These are phyloP conservation scores for Oryza meyeriana DNA, from an alignment of 176 grass and related monocot species.

Conservation along the genomic window DNA sequence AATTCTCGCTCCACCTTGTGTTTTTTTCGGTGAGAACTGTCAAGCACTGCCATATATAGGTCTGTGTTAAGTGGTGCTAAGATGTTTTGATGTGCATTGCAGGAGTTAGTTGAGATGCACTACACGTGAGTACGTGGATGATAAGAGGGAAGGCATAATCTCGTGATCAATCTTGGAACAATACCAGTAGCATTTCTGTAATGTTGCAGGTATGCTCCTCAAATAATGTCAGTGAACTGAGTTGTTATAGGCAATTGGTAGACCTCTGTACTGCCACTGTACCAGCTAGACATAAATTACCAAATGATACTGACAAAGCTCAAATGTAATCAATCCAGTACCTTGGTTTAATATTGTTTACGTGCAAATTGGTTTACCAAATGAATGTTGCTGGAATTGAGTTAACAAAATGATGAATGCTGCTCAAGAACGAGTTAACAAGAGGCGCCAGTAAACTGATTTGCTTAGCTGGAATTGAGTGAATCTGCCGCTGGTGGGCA, in stretches of 20 bases:
- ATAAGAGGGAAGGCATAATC: slow-evolving; percentile 61
- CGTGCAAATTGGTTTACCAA: not conserved
- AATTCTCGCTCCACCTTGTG: slow-evolving; percentile 13
- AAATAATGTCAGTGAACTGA: not conserved
- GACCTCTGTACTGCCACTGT: not conserved
- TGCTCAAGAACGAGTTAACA: not conserved
- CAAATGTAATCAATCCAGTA: not conserved
- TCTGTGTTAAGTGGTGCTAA: not conserved
- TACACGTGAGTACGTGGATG: slow-evolving; percentile 51
- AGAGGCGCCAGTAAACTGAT: not conserved
- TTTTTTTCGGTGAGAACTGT: not conserved
- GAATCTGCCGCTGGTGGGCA: not conserved
- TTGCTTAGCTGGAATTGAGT: not conserved
- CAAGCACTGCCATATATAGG: not conserved
- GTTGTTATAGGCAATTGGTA: not conserved
- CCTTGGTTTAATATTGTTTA: not conserved
- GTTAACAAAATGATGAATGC: not conserved
- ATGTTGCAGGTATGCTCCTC: not conserved
- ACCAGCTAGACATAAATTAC: not conserved
- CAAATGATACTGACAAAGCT: not conserved
- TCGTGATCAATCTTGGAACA: slow-evolving; percentile 2
- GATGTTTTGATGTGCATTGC: not conserved
- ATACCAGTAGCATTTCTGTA: not conserved
- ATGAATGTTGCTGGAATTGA: not conserved
- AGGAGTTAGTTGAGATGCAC: slow-evolving; percentile 61